A percentile compares a stretch with the other conserved stretches of the same genome.
phyloP scores from a whole-genome alignment of 805 yeast species.

The Candida gorgasii region DNA sequence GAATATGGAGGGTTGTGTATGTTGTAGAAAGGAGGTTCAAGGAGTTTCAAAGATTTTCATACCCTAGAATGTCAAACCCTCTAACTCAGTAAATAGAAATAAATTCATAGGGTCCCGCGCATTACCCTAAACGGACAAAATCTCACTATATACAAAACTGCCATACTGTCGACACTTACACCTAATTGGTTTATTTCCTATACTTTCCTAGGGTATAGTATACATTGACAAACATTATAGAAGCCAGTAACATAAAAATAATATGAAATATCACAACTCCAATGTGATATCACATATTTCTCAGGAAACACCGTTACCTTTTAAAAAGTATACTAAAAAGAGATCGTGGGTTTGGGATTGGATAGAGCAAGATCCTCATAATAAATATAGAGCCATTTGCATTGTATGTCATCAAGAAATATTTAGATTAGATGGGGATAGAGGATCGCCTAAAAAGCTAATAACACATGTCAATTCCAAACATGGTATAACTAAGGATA shows the following conservation, averaged over 20 bases:
- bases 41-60: slow-evolving; percentile 61
- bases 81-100: slow-evolving; percentile 1
- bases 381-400: slow-evolving; percentile 20
- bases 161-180: slow-evolving; percentile 3
- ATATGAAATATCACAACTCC: slow-evolving; percentile 11
- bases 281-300: slow-evolving; percentile 18
- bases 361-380: slow-evolving; percentile 20
- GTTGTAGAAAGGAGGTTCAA: slow-evolving; percentile 76
- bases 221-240: too few relatives aligned
- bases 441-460: slow-evolving; percentile 20
- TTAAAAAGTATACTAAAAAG: slow-evolving; percentile 19
- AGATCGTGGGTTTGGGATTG: slow-evolving; percentile 23
- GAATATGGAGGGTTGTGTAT: slow-evolving; percentile 77
- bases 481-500: slow-evolving; percentile 18
- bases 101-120: background rate
- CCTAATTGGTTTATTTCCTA: too few relatives aligned
- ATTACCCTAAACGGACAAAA: background rate
- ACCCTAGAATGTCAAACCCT: too few relatives aligned
- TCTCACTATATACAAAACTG: slow-evolving; percentile 1
- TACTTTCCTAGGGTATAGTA: too few relatives aligned
- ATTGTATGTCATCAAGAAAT: slow-evolving; percentile 18
- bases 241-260: too few relatives aligned
- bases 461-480: slow-evolving; percentile 20
- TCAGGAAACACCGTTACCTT: slow-evolving; percentile 18
- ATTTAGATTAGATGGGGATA: slow-evolving; percentile 19